phyloP scores from a whole-genome alignment of 305 asterid genomes.

The Fraxinus xanthoxyloides region DNA sequence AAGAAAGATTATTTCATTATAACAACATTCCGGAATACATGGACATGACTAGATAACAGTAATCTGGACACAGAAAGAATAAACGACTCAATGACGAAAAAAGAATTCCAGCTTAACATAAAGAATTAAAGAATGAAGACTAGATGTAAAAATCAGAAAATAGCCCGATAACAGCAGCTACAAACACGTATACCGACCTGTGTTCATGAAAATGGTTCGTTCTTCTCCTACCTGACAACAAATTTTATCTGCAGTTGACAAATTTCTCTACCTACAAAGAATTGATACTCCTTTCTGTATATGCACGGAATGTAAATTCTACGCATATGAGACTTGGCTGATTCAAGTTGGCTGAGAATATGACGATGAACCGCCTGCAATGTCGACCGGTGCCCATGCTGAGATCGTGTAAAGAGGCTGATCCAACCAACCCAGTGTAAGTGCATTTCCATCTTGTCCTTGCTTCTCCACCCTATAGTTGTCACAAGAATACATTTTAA shows the following conservation, averaged over 20 bases:
- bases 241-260: constrained; percentile 42
- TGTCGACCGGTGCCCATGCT: constrained; percentile 57
- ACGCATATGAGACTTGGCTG: background rate
- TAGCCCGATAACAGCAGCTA: background rate
- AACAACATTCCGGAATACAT: background rate
- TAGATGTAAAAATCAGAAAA: constrained; percentile 8
- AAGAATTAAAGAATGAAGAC: constrained; percentile 35
- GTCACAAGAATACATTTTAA: constrained; percentile 62
- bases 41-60: background rate
- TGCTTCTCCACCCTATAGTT: constrained; percentile 45
- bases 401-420: constrained; percentile 84
- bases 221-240: constrained; percentile 25
- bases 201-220: constrained; percentile 21
- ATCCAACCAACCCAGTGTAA: constrained; percentile 72
- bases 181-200: constrained; percentile 13
- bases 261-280: constrained; percentile 49
- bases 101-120: constrained; percentile 32
- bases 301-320: constrained; percentile 7
- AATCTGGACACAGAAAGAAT: constrained; percentile 6
- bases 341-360: constrained; percentile 36
- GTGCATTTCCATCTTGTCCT: constrained; percentile 30
- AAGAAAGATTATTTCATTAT: background rate
- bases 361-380: constrained; percentile 54
- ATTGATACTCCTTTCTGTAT: constrained; percentile 29
- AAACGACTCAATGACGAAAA: background rate